phyloP scores from a whole-genome alignment of 2,329 filamentous ascomycete genomes.

The Arthrobotrys musiformis region DNA sequence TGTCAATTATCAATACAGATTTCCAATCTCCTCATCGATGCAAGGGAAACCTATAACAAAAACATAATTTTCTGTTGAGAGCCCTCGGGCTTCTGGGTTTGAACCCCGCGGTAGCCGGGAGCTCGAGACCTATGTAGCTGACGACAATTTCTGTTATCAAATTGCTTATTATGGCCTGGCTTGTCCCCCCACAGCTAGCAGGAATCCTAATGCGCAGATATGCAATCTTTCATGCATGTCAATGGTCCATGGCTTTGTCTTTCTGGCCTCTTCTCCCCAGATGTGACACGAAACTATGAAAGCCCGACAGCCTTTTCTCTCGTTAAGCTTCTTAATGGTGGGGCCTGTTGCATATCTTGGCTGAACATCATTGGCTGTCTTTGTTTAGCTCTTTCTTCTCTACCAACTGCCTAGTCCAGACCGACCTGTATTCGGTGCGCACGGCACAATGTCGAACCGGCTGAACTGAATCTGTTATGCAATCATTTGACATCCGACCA shows the following conservation, averaged over 20 bases:
- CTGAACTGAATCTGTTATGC: constrained; percentile 53
- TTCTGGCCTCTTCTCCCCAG: constrained; percentile 47
- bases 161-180: constrained; percentile 41
- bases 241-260: constrained; percentile 35
- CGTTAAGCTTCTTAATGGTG: constrained; percentile 54
- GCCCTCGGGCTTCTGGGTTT: constrained; percentile 31
- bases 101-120: constrained; percentile 52
- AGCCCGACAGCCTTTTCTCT: constrained; percentile 50
- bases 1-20: constrained; percentile 49
- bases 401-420: constrained; percentile 46
- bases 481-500: constrained; percentile 52
- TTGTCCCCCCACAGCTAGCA: constrained; percentile 40
- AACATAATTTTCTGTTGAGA: constrained; percentile 38
- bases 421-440: constrained; percentile 50
- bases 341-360: constrained; percentile 47
- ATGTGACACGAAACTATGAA: constrained; percentile 42
- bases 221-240: constrained; percentile 56
- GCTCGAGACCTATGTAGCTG: constrained; percentile 17
- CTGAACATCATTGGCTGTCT: constrained; percentile 33
- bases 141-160: constrained; percentile 31
- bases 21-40: constrained; percentile 44
- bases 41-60: constrained; percentile 38
- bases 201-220: constrained; percentile 35
- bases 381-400: constrained; percentile 30
- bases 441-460: constrained; percentile 55